Percentiles rank a stretch among this genome's conserved stretches.
phyloP scores from a whole-genome alignment of 768 basidiomycete species.

The Leccinum ochraceum region DNA sequence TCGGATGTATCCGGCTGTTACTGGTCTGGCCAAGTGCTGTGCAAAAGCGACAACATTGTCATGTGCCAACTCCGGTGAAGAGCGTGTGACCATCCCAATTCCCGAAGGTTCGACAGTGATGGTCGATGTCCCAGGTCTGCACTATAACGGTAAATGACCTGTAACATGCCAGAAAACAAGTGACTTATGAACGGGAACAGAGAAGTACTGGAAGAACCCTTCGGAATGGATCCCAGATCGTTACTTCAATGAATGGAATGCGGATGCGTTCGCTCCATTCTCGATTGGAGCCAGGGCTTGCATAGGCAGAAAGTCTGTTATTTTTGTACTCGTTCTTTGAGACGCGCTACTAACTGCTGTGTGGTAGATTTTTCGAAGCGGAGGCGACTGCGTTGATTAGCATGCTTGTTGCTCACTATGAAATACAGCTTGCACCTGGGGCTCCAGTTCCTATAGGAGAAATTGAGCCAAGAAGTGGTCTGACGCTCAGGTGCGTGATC shows the following conservation, averaged over 20 bases:
- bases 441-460: background rate
- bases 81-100: background rate
- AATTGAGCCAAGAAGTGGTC: background rate
- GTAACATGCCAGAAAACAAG: background rate
- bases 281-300: background rate
- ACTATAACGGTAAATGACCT: background rate
- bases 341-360: too few species aligned
- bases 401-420: too few species aligned
- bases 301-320: slow-evolving; percentile 1
- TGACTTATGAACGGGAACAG: background rate
- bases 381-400: too few species aligned
- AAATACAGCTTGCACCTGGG: too few species aligned
- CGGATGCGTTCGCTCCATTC: slow-evolving; percentile 1
- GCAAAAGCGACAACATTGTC: background rate
- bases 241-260: slow-evolving; percentile 1
- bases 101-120: background rate
- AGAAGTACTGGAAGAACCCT: background rate
- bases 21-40: background rate
- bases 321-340: background rate
- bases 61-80: background rate
- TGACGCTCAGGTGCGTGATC: background rate
- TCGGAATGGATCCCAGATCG: background rate
- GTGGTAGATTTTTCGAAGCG: too few species aligned
- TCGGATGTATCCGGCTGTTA: background rate
- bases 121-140: background rate